A percentile compares a stretch with the other conserved stretches of the same genome.
These are phyloP conservation scores for Alternaria infectoria DNA, from an alignment of 2,329 filamentous ascomycete genomes.

Conservation along the genomic window DNA sequence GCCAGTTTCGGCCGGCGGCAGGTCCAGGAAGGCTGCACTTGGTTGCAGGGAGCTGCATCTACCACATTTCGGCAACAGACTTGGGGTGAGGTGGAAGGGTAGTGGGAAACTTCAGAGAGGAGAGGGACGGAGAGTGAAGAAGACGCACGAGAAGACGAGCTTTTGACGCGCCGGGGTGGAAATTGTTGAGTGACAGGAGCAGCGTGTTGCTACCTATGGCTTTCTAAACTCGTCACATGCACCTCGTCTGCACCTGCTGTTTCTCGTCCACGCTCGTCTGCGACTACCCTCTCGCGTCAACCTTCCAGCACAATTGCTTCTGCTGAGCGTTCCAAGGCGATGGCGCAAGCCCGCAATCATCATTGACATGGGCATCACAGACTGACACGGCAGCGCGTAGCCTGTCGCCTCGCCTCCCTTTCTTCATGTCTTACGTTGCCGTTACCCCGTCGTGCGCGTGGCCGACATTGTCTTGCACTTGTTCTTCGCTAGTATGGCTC, in stretches of 20 bases:
- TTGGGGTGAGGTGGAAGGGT: background rate
- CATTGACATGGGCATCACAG: slow-evolving; percentile 13
- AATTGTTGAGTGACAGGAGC: slow-evolving; percentile 1
- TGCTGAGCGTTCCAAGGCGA: slow-evolving; percentile 3
- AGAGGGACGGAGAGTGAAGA: background rate
- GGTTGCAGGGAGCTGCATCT: slow-evolving; percentile 5
- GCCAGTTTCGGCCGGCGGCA: slow-evolving; percentile 11
- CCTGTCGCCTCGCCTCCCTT: background rate
- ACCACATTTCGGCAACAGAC: background rate
- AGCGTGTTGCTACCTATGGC: background rate
- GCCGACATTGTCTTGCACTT: slow-evolving; percentile 2
- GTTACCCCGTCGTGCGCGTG: slow-evolving; percentile 3
- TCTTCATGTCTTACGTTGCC: slow-evolving; percentile 2
- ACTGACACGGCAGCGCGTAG: slow-evolving; percentile 3
- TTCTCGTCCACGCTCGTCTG: slow-evolving; percentile 5
- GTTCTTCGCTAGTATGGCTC: slow-evolving; percentile 58
- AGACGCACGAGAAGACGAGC: background rate
- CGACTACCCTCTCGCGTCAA: slow-evolving; percentile 14
- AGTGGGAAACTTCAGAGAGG: background rate
- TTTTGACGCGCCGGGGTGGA: background rate
- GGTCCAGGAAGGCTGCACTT: slow-evolving; percentile 2
- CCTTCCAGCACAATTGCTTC: slow-evolving; percentile 9
- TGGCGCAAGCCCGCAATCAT: slow-evolving; percentile 7
- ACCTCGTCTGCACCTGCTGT: slow-evolving; percentile 15
- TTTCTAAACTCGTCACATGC: slow-evolving; percentile 6